Base-by-base conservation (phyloP, 139 green algal genomes). In the Micromonas commoda region DNA sequence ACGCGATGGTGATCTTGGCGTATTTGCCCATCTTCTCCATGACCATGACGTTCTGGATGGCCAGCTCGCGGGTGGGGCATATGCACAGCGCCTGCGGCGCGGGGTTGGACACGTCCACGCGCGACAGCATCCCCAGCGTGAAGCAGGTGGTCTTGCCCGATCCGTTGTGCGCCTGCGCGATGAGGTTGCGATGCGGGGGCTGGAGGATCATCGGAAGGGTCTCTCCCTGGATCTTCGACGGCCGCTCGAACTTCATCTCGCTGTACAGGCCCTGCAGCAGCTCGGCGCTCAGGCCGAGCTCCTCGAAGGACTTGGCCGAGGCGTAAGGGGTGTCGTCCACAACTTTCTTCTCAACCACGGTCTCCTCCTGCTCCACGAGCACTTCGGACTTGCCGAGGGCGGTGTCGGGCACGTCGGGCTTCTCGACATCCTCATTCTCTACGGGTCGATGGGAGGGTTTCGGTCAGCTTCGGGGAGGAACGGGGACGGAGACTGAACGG, bases 81-180 rank as follows among this genome's bases (percentile, higher is more conserved):
- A 97, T 89, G 80, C 96, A 99, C 33, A 99, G 80, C 37, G 94
- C 93, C 84, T 99, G 96, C 0, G 94, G 87, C 28, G 81, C 73
- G 20, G 86, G 69, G 21, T 91, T 19, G 6, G 45, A 37, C 0
- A 88, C 86, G 82, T 99, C 88, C 0, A 98, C 92, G 23, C 95
- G 91, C 73, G 34, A 78, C 67, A 99, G 89, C 96, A 99, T 99
- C 37, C 91, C 88, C 45, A 99, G 86, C 64, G 92, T 91, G 83
- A 99, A 99, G 86, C 95, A 99, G 0, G 95, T 99, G 29, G 95
- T 99, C 85, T 99, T 99, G 70, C 96, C 96, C 65, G 82, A 92
- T 65, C 96, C 96, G 83, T 99, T 99, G 88, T 99, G 96, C 26
- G 94, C 94, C 79, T 91, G 91, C 3, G 94, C 94, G 64, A 98